Evolutionary conservation across 768 basidiomycete genomes (phyloP).

Genomic region (Crucibulum laeve): DNA sequence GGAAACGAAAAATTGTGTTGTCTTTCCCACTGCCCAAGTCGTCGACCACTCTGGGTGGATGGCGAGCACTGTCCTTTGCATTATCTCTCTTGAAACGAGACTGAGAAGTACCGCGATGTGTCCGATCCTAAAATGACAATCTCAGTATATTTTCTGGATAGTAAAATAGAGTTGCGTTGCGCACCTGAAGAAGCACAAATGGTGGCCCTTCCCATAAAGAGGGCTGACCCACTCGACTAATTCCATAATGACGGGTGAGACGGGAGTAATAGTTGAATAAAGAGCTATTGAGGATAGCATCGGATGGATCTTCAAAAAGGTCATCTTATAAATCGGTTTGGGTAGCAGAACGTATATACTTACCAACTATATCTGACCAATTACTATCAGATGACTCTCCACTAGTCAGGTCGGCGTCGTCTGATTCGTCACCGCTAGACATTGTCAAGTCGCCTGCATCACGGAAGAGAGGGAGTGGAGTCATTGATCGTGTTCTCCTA

Average conservation of each 20-base stretch:
- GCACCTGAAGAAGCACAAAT: conserved; percentile 41
- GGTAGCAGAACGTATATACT: conserved; percentile 5
- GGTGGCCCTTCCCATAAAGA: conserved; percentile 43
- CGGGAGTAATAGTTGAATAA: conserved; percentile 43
- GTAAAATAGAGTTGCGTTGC: conserved; percentile 6
- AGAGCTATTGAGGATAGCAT: conserved; percentile 13
- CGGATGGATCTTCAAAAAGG: conserved; percentile 10
- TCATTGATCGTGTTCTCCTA: conserved; percentile 50
- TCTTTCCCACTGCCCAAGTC: conserved; percentile 16
- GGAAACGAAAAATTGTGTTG: conserved; percentile 37
- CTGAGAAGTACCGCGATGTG: too few species aligned
- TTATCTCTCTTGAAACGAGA: too few species aligned
- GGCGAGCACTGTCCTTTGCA: too few species aligned
- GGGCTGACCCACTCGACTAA: conserved; percentile 25
- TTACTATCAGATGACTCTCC: conserved; percentile 41
- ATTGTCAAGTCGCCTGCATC: conserved; percentile 47
- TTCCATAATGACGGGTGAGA: conserved; percentile 44
- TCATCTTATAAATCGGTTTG: not conserved
- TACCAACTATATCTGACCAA: conserved; percentile 44
- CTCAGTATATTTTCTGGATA: not conserved
- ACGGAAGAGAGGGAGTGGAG: conserved; percentile 27
- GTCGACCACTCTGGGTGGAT: too few species aligned
- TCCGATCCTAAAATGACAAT: too few species aligned
- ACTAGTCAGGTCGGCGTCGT: conserved; percentile 67
- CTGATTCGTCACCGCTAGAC: conserved; percentile 76